A percentile compares a stretch with the other conserved stretches of the same genome.
Evolutionary conservation across 257 asterid species (phyloP).

Genomic region (Ballota nigra): DNA sequence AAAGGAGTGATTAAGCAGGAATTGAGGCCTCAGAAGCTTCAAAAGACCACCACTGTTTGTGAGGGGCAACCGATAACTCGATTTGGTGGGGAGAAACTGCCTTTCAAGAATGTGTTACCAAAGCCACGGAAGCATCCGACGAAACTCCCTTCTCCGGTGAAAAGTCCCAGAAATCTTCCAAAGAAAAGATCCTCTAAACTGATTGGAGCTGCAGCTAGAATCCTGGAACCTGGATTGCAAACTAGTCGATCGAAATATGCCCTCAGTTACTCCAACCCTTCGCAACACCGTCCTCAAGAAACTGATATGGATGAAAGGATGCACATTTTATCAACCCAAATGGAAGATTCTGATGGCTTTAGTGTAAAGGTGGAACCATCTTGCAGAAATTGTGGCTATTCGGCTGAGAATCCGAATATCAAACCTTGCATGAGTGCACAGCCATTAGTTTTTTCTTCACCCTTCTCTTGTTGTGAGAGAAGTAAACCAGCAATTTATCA

Average conservation of each 20-base stretch:
- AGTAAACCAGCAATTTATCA: conserved; percentile 31
- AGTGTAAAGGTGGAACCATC: conserved; percentile 34
- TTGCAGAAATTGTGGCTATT: conserved; percentile 59
- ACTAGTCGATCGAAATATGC: conserved; percentile 50
- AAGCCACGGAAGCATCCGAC: conserved; percentile 65
- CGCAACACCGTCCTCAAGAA: conserved; percentile 25
- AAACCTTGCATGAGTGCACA: conserved; percentile 27
- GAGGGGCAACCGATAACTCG: conserved; percentile 52
- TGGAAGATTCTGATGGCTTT: conserved; percentile 22
- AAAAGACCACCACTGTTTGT: conserved; percentile 49
- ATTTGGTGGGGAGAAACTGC: conserved; percentile 62
- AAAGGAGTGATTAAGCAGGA: conserved; percentile 54
- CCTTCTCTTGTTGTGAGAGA: conserved; percentile 38
- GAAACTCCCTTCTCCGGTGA: conserved; percentile 65
- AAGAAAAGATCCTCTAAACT: conserved; percentile 63
- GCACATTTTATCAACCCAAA: conserved; percentile 23
- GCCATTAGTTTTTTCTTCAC: conserved; percentile 28
- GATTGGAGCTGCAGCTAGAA: conserved; percentile 79
- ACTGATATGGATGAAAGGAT: conserved; percentile 27
- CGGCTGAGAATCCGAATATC: conserved; percentile 30
- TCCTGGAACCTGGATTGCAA: conserved; percentile 87
- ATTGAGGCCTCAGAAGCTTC: conserved; percentile 84
- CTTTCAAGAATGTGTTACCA: conserved; percentile 56
- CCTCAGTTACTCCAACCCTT: conserved; percentile 45
- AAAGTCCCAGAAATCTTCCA: conserved; percentile 59